phyloP scores from a whole-genome alignment of 345 rosid genomes.

The Arabidopsis suecica region DNA sequence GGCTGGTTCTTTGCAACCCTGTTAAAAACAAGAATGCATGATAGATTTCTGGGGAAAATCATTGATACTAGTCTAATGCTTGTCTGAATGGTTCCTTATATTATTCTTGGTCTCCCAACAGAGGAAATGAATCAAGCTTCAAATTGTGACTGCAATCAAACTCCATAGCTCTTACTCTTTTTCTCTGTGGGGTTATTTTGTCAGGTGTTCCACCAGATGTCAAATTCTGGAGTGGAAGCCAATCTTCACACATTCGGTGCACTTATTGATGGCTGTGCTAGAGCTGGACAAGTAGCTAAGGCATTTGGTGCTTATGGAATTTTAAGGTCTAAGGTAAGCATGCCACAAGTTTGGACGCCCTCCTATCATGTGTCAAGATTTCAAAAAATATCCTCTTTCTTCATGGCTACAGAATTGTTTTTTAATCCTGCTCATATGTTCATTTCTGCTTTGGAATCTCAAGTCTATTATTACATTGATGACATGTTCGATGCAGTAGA shows the following conservation, averaged over 20 bases:
- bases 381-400: not conserved
- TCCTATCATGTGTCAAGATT: constrained; percentile 21
- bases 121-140: not conserved
- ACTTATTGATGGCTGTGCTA: constrained; percentile 96
- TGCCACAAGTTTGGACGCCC: constrained; percentile 26
- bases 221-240: constrained; percentile 89
- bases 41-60: constrained; percentile 13
- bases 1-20: constrained; percentile 19
- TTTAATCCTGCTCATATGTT: constrained; percentile 23
- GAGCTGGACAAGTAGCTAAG: constrained; percentile 94
- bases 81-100: constrained; percentile 1
- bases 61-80: not conserved
- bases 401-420: constrained; percentile 21
- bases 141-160: constrained; percentile 12
- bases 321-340: constrained; percentile 90
- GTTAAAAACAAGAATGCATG: constrained; percentile 5
- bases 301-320: constrained; percentile 99
- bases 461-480: constrained; percentile 49
- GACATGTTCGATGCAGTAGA: constrained; percentile 81
- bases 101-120: constrained; percentile 1
- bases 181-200: constrained; percentile 25
- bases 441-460: constrained; percentile 36
- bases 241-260: constrained; percentile 94
- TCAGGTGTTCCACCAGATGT: constrained; percentile 95
- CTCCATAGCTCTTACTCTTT: not conserved